Evolutionary conservation across 2,329 filamentous ascomycete species (phyloP).

Genomic region (Colletotrichum orbiculare): DNA sequence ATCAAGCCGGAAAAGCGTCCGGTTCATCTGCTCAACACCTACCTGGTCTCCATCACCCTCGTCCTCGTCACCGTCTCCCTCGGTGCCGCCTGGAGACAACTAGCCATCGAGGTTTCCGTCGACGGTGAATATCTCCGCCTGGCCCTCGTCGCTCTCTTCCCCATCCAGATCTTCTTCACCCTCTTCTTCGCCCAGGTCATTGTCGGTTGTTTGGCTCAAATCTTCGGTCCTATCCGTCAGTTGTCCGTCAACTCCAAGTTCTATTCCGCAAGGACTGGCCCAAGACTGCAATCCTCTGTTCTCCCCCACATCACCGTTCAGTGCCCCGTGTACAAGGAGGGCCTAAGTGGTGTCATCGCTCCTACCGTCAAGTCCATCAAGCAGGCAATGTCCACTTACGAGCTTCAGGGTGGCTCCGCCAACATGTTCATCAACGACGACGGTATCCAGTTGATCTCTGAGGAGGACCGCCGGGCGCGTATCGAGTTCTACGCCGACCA

Average conservation of each 20-base stretch:
- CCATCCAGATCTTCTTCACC: conserved; percentile 83
- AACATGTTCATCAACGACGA: conserved; percentile 84
- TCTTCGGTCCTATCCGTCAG: conserved; percentile 80
- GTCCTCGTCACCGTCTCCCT: conserved; percentile 73
- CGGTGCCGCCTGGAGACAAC: conserved; percentile 75
- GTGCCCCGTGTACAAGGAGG: conserved; percentile 90
- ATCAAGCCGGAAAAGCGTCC: conserved; percentile 72
- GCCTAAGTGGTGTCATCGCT: conserved; percentile 77
- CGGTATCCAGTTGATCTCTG: conserved; percentile 74
- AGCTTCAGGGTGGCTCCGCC: conserved; percentile 80
- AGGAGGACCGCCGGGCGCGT: conserved; percentile 70
- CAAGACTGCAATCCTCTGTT: conserved; percentile 64
- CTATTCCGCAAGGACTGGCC: conserved; percentile 79
- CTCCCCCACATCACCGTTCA: conserved; percentile 85
- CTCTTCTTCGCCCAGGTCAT: conserved; percentile 86
- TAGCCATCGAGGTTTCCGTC: conserved; percentile 75
- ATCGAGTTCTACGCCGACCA: conserved; percentile 77
- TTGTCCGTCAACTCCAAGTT: conserved; percentile 82
- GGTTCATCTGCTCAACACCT: conserved; percentile 76
- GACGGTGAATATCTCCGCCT: conserved; percentile 73
- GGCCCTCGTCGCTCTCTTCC: conserved; percentile 72
- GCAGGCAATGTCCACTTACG: conserved; percentile 80
- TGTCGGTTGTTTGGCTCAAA: conserved; percentile 78
- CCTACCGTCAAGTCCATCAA: conserved; percentile 84
- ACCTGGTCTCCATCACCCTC: conserved; percentile 75